Conservation (phyloP, 495 filamentous ascomycete genomes). For the Penicillium argentinense region DNA sequence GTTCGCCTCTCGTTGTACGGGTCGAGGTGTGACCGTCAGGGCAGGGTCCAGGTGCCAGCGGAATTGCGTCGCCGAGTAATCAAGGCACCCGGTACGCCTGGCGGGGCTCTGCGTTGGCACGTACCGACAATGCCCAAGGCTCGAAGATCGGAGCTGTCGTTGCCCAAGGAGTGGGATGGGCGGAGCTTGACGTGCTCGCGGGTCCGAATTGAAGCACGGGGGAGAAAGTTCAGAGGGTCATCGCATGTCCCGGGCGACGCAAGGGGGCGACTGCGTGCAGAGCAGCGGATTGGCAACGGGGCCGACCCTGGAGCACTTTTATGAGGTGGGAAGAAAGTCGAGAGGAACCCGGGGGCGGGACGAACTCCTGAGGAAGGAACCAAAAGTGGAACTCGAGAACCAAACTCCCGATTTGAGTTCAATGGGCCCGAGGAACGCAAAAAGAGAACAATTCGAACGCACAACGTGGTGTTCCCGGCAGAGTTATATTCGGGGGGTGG, state of each 20-base stretch:
- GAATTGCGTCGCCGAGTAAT: too few species aligned
- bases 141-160: slow-evolving; percentile 1
- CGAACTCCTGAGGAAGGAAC: slow-evolving; percentile 26
- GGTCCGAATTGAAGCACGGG: slow-evolving; percentile 5
- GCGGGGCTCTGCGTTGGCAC: slow-evolving; percentile 2
- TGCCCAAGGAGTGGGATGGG: slow-evolving; percentile 10
- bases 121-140: slow-evolving; percentile 21
- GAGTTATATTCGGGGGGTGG: too few species aligned
- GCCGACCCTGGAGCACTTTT: too few species aligned
- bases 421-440: too few species aligned
- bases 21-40: too few species aligned
- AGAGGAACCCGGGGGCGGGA: slow-evolving; percentile 19
- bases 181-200: not conserved
- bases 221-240: slow-evolving; percentile 16
- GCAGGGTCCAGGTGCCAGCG: too few species aligned
- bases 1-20: too few species aligned
- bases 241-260: slow-evolving; percentile 15
- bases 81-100: too few species aligned
- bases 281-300: slow-evolving; percentile 4
- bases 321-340: slow-evolving; percentile 1
- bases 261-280: slow-evolving; percentile 13
- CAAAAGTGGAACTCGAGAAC: slow-evolving; percentile 6
- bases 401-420: not conserved
- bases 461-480: too few species aligned
- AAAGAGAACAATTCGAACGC: too few species aligned